Base-by-base conservation (phyloP, 1,284 basidiomycete genomes). In the Naganishia sp. region DNA sequence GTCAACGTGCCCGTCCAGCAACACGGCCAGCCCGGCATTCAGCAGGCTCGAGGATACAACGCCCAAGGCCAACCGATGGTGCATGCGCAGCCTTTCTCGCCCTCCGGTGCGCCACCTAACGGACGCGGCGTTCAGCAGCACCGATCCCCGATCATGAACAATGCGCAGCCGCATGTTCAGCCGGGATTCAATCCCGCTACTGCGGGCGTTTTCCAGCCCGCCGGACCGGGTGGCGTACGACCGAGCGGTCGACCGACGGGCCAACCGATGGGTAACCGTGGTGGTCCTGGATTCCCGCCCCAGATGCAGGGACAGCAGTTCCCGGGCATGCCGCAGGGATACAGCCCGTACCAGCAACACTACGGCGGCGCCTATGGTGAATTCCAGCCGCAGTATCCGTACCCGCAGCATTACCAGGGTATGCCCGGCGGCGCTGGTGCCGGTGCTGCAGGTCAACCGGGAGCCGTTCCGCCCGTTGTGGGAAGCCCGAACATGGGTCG, bases 21-120 rank as follows among this genome's bases (percentile, higher is more conserved):
- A 42, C 47, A 55, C 56, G 67, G 65, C 25, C 67, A 66, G 56
- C 65, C 54, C 25, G 63, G 58, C 25, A 65, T 67, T 21, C 67
- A 64, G 43, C 67, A 70, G 49, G 55, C 63, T 15, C 69, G 57
- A 17, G 68, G 68, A 15, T 69, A 69, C 61, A 65, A 66, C n/a
- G 54, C 68, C 6, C 65, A 66, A 39, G 68, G 68, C 7, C 43
- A 65, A 47, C 69, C 70, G 4, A 58, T 69, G 31, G 41, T 50
- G 10, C 49, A 60, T 18, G 46, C 57, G 21, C 58, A 47, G 18
- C 46, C 58, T 1, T 61, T 61, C 47, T 51, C 47, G 15, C 58
- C 58, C 35, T 51, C 47, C 15, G 58, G 58, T 6, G 57, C 32
- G 35, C 60, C 15, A n/a, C 60, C 58, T 32, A 51, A 62, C 43